Base-by-base conservation (phyloP, 257 asterid species). In the Solanum infundibuliforme region DNA sequence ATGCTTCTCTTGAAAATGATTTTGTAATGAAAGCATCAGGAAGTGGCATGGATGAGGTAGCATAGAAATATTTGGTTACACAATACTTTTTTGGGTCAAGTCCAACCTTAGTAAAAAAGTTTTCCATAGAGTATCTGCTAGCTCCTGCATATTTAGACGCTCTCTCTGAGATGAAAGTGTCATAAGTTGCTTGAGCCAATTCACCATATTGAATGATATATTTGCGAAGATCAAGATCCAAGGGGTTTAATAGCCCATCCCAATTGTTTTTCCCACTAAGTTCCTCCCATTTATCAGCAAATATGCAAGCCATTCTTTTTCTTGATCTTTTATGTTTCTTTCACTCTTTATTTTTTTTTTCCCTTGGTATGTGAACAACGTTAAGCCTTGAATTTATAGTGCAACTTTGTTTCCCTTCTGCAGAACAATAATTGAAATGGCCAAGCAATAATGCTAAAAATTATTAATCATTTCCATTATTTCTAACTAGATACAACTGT, bases 121-220 rank as follows among this genome's bases (percentile, higher is more conserved):
- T 88, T 1, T 68, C 85, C 86, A 89, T 92, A 0, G 96, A 81
- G 39, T 91, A 96, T 5, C 89, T 75, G 86, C 94, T 88, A 83
- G 92, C 91, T 13, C 99, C 99, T 0, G 99, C 98, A 65, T 92
- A 95, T 87, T 92, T 96, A 1, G 99, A 96, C 5, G 91, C 95
- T 88, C 79, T 92, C 9, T 91, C 94, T 1, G 90, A 65, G 86
- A 91, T 94, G 95, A 96, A 96, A 38, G 83, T 75, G 83, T 75
- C 83, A 75, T 75, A 75, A 11, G 83, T 75, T 36, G 83, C 83
- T 75, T 75, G 83, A 75, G 83, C 55, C 4, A 75, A 38, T 3
- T 75, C 83, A 2, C 83, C 83, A 6, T 75, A 75, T 5, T 36
- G 83, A 75, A 75, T 75, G 23, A 75, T 75, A 0, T 75, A 75